Percentiles rank a stretch among this genome's conserved stretches.
Conservation (phyloP, 352 stramenopile species). For the Pythium insidiosum region DNA sequence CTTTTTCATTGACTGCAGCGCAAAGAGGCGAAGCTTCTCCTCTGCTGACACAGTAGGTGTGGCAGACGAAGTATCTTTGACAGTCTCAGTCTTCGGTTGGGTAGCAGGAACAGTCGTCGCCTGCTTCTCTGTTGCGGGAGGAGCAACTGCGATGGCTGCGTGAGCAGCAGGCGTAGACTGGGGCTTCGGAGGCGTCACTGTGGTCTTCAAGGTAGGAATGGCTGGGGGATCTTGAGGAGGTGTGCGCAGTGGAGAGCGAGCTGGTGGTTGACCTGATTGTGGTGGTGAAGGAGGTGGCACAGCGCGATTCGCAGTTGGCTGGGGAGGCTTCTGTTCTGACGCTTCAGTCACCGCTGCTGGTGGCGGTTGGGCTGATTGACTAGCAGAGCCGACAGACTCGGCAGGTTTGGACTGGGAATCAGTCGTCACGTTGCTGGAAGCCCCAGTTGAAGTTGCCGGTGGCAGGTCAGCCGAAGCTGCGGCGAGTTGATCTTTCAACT, state of each 20-base stretch:
- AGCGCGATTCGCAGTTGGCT: no score
- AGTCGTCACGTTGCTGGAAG: neutral
- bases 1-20: constrained; percentile 65
- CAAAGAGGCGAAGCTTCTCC: constrained; percentile 55
- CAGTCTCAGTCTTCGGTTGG: constrained; percentile 5
- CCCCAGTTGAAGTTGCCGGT: neutral
- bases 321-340: neutral
- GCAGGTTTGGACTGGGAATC: neutral
- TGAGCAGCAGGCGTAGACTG: neutral
- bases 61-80: neutral
- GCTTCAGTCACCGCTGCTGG: neutral
- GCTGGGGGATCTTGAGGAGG: neutral
- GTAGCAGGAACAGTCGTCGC: constrained; percentile 5
- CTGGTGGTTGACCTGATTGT: no score
- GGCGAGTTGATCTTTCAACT: constrained; percentile 44
- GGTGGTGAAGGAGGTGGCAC: no score
- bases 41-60: constrained; percentile 25
- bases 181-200: constrained; percentile 1
- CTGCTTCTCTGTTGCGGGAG: neutral
- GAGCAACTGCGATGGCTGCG: constrained; percentile 1
- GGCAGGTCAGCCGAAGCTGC: neutral
- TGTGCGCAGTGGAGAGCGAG: neutral
- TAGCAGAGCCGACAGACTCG: no score
- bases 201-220: constrained; percentile 7
- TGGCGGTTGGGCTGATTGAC: neutral